phyloP scores from a whole-genome alignment of 441 rosid species.

The Rhodomyrtus psidioides region DNA sequence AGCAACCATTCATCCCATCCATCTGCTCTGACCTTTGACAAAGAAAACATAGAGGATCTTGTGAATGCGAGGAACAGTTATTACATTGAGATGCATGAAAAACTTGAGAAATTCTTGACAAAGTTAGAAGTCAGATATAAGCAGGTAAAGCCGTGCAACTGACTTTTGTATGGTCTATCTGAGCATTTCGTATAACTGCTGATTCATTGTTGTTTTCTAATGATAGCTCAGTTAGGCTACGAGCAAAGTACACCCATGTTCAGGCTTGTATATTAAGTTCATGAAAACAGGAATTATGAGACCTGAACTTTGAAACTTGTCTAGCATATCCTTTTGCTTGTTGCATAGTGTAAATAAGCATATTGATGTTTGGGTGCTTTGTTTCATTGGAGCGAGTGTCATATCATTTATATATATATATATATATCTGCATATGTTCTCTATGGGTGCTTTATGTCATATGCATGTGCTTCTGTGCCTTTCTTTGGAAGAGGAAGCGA shows the following conservation, averaged over 20 bases:
- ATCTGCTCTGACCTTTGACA: constrained; percentile 59
- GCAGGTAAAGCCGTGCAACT: constrained; percentile 37
- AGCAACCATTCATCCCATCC: constrained; percentile 27
- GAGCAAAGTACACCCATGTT: not conserved
- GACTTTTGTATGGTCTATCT: not conserved
- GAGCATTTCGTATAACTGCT: not conserved
- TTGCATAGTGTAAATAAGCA: not conserved
- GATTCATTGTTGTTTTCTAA: not conserved
- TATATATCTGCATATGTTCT: too few relatives aligned
- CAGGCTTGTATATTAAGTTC: not conserved
- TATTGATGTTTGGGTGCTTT: not conserved
- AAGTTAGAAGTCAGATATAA: constrained; percentile 51
- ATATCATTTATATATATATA: not conserved
- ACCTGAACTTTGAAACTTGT: not conserved
- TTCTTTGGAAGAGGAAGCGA: not conserved
- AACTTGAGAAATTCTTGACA: constrained; percentile 35
- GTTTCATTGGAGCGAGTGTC: not conserved
- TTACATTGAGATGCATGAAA: constrained; percentile 58
- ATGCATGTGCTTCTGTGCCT: not conserved
- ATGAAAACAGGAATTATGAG: not conserved
- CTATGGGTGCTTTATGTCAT: too few relatives aligned
- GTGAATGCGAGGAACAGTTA: constrained; percentile 48
- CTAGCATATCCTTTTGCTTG: not conserved
- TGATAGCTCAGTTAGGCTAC: not conserved
- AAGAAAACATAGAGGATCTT: constrained; percentile 49